phyloP scores from a whole-genome alignment of 2,329 filamentous ascomycete species.

The Phialophora verrucosa region DNA sequence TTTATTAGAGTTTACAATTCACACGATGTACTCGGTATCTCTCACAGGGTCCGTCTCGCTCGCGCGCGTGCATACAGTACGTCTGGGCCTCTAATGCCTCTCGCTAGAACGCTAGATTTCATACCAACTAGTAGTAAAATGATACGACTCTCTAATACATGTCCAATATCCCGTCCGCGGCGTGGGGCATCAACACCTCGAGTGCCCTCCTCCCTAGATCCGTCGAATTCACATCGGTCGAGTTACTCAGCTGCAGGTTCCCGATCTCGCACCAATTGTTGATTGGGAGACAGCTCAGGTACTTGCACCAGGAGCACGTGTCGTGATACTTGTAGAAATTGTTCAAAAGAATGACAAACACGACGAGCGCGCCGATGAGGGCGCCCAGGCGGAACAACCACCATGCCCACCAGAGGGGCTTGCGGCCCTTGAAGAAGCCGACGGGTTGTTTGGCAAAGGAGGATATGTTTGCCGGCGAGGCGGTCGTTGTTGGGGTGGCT shows the following conservation, averaged over 20 bases:
- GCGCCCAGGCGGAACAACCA: constrained; percentile 83
- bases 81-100: too few species aligned
- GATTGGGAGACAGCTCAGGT: constrained; percentile 79
- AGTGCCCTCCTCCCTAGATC: constrained; percentile 9
- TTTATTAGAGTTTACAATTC: too few species aligned
- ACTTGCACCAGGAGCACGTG: constrained; percentile 91
- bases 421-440: constrained; percentile 89
- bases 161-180: not conserved
- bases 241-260: constrained; percentile 40
- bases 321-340: constrained; percentile 86
- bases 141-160: not conserved
- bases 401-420: constrained; percentile 96
- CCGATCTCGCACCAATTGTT: constrained; percentile 53
- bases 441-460: constrained; percentile 58
- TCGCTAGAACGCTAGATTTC: not conserved
- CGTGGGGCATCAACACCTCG: constrained; percentile 11
- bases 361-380: constrained; percentile 78
- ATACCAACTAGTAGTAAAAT: not conserved
- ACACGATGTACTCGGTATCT: too few species aligned
- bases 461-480: constrained; percentile 60
- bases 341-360: constrained; percentile 83
- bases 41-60: too few species aligned
- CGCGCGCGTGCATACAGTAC: too few species aligned
- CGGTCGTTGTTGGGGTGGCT: constrained; percentile 43
- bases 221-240: constrained; percentile 30